Evolutionary conservation across 306 rosid species (phyloP).

Genomic region (Sophora flavescens): DNA sequence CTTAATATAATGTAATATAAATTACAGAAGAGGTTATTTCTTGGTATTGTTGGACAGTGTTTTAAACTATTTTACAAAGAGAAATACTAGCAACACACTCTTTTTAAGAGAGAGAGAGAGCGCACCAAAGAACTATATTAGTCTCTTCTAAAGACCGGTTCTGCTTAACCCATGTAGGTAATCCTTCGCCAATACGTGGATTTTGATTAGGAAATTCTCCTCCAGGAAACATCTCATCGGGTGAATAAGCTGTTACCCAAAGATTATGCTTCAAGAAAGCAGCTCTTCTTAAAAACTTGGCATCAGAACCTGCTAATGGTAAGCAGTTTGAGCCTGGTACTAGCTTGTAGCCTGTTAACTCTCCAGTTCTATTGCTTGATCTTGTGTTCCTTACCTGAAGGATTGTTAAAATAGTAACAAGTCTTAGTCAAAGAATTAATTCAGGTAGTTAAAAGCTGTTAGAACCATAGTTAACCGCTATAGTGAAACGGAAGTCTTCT

Average conservation of each 20-base stretch:
- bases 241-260: slow-evolving; percentile 83
- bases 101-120: slow-evolving; percentile 23
- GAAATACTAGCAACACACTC: too few species aligned
- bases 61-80: neutral
- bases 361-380: slow-evolving; percentile 86
- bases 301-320: slow-evolving; percentile 86
- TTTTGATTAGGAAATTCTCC: slow-evolving; percentile 96
- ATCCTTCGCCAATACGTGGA: slow-evolving; percentile 83
- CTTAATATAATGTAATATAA: neutral
- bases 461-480: slow-evolving; percentile 1
- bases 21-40: neutral
- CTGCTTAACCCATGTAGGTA: slow-evolving; percentile 84
- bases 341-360: slow-evolving; percentile 89
- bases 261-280: slow-evolving; percentile 95
- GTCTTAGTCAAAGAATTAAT: slow-evolving; percentile 22
- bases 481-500: neutral
- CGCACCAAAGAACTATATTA: slow-evolving; percentile 79
- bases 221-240: slow-evolving; percentile 81
- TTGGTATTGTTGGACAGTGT: slow-evolving; percentile 14
- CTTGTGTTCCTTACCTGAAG: slow-evolving; percentile 85
- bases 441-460: neutral
- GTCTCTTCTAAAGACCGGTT: slow-evolving; percentile 81
- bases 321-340: slow-evolving; percentile 91
- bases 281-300: slow-evolving; percentile 89
- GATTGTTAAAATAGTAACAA: slow-evolving; percentile 16